A percentile compares a stretch with the other conserved stretches of the same genome.
These are phyloP conservation scores for Kockiozyma suomiensis DNA, from an alignment of 805 yeast species.

Conservation along the genomic window DNA sequence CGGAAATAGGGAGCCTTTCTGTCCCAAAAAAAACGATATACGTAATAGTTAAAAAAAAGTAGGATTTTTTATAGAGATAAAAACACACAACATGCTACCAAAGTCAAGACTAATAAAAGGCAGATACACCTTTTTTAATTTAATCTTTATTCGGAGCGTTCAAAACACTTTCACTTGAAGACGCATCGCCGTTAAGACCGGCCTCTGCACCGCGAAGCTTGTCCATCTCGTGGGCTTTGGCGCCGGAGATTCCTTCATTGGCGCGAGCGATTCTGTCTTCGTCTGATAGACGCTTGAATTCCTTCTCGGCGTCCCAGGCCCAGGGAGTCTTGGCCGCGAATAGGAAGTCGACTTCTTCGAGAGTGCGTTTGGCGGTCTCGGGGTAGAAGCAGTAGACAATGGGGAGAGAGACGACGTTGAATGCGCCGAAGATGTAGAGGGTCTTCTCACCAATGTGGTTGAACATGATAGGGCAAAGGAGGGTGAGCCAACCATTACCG, in stretches of 20 bases:
- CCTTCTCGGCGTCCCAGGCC: slow-evolving; percentile 32
- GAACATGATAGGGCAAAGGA: slow-evolving; percentile 43
- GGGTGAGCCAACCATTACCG: slow-evolving; percentile 44
- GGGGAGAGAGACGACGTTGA: slow-evolving; percentile 36
- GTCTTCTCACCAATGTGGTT: slow-evolving; percentile 41
- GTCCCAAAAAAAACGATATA: too few species aligned
- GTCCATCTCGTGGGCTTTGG: slow-evolving; percentile 5
- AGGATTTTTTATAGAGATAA: too few species aligned
- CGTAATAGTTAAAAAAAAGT: too few species aligned
- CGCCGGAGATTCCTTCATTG: background rate
- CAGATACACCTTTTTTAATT: too few species aligned
- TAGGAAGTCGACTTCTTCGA: slow-evolving; percentile 61
- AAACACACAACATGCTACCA: too few species aligned
- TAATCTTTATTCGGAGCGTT: slow-evolving; percentile 2
- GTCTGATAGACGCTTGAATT: slow-evolving; percentile 21
- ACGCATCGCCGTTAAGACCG: background rate
- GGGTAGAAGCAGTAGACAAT: slow-evolving; percentile 59
- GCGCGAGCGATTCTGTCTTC: slow-evolving; percentile 7
- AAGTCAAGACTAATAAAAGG: background rate
- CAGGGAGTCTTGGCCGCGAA: slow-evolving; percentile 43
- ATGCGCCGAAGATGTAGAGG: slow-evolving; percentile 42
- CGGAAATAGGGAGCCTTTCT: too few species aligned
- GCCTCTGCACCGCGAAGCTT: background rate
- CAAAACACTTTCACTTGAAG: background rate
- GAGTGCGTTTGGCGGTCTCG: slow-evolving; percentile 60